phyloP scores from a whole-genome alignment of 768 basidiomycete species.

The Kwoniella europaea region DNA sequence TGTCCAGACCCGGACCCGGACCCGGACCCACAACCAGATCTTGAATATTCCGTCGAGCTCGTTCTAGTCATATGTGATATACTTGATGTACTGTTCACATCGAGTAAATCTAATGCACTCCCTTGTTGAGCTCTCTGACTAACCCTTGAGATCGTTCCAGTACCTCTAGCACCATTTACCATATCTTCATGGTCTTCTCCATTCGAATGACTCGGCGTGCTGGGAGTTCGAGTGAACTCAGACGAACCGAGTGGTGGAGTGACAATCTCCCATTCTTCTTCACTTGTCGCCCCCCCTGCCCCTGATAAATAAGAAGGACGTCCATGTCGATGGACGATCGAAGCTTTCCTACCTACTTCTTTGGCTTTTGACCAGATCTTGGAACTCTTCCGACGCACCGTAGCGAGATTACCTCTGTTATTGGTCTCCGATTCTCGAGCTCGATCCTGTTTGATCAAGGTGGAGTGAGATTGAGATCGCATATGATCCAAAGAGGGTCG shows the following conservation, averaged over 20 bases:
- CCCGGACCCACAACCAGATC: neutral
- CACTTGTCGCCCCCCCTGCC: neutral
- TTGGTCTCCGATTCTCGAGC: too few species aligned
- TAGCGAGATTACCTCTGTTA: neutral
- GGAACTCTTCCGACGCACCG: neutral
- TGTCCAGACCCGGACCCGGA: neutral
- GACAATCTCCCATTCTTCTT: constrained; percentile 7
- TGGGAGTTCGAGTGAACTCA: neutral
- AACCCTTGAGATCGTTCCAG: constrained; percentile 2
- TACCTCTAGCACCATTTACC: neutral
- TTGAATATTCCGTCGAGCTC: neutral
- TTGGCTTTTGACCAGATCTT: neutral
- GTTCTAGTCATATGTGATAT: neutral
- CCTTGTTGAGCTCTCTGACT: constrained; percentile 12
- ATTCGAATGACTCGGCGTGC: neutral
- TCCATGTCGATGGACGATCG: neutral
- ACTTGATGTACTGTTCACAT: neutral
- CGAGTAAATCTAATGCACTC: constrained; percentile 3
- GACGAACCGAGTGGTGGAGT: neutral
- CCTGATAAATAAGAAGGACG: neutral
- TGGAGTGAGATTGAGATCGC: neutral
- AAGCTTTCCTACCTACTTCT: neutral
- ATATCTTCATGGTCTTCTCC: neutral
- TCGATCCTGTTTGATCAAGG: neutral
- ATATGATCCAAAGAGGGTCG: neutral